Conservation (phyloP, 2,329 filamentous ascomycete genomes). For the Bipolaris sorokiniana region DNA sequence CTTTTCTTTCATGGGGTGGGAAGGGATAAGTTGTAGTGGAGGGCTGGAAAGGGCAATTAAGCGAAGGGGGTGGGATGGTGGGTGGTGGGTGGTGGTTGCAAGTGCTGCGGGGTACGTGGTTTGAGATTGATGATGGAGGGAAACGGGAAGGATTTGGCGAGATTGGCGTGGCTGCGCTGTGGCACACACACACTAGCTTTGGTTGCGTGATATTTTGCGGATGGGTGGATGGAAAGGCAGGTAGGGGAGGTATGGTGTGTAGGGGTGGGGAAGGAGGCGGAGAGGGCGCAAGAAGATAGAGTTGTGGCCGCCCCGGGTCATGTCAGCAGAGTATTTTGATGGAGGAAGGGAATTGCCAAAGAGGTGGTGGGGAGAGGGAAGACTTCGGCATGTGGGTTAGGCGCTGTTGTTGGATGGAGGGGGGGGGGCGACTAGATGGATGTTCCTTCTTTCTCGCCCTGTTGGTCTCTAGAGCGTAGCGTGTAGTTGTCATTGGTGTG, state of each 20-base stretch:
- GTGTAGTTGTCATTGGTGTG: too few species aligned
- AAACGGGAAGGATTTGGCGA: constrained; percentile 3
- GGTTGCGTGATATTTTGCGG: not conserved
- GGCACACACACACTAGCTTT: not conserved
- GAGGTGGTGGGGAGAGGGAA: too few species aligned
- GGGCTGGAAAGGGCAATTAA: not conserved
- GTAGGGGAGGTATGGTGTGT: not conserved
- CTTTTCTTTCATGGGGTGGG: not conserved
- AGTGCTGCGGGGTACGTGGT: not conserved
- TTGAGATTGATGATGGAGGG: constrained; percentile 2
- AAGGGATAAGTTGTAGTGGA: not conserved
- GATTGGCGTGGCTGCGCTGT: not conserved
- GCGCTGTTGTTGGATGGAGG: too few species aligned
- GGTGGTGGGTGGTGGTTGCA: too few species aligned
- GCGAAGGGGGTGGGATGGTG: not conserved
- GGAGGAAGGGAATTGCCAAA: too few species aligned
- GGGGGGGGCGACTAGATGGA: too few species aligned
- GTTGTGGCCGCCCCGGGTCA: too few species aligned
- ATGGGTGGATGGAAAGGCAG: not conserved
- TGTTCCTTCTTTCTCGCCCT: too few species aligned
- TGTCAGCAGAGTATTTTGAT: too few species aligned
- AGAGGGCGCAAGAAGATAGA: too few species aligned
- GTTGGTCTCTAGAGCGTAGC: too few species aligned
- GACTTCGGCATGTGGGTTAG: too few species aligned
- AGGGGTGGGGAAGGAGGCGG: not conserved